Evolutionary conservation across 805 yeast species (phyloP).

Genomic region (Debaryomyces tyrocola): DNA sequence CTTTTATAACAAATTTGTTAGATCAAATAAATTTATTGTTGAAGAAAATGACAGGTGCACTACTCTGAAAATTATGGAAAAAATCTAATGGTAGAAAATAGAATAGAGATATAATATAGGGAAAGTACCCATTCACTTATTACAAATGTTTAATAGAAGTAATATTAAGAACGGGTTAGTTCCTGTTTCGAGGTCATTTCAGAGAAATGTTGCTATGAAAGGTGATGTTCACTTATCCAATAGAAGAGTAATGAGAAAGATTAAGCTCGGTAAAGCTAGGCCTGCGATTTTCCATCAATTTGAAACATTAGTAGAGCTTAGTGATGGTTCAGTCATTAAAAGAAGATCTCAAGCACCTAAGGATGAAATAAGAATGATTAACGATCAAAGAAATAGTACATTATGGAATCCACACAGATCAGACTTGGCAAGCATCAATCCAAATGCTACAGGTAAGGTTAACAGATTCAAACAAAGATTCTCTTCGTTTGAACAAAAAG

Average conservation of each 20-base stretch:
- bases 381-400: constrained; percentile 84
- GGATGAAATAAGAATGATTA: constrained; percentile 78
- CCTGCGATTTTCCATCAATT: constrained; percentile 93
- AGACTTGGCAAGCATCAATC: constrained; percentile 70
- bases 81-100: background rate
- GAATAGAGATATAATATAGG: too few relatives aligned
- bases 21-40: background rate
- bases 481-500: constrained; percentile 32
- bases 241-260: constrained; percentile 66
- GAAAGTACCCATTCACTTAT: background rate
- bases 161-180: background rate
- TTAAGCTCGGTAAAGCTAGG: constrained; percentile 79
- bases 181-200: constrained; percentile 6
- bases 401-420: constrained; percentile 88
- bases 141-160: background rate
- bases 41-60: background rate
- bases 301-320: constrained; percentile 82
- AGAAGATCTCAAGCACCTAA: constrained; percentile 89
- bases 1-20: background rate
- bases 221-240: constrained; percentile 44
- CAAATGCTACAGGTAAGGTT: constrained; percentile 81
- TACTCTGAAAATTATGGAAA: background rate
- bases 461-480: constrained; percentile 71
- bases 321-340: constrained; percentile 88
- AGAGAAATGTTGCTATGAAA: constrained; percentile 18